phyloP scores from a whole-genome alignment of 176 grass and related monocot species.

The Triticum turgidum region DNA sequence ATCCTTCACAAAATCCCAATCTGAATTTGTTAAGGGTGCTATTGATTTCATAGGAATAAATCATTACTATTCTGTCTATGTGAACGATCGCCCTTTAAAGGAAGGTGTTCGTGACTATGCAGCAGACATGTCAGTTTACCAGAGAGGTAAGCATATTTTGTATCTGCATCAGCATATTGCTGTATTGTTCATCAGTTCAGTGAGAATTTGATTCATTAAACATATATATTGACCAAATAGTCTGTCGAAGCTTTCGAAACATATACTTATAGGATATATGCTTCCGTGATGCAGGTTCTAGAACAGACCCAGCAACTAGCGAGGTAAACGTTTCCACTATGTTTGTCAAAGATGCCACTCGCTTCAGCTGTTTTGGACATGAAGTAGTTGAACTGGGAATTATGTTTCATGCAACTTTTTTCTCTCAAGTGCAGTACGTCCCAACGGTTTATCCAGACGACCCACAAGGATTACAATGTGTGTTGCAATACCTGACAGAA shows the following conservation, averaged over 20 bases:
- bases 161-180: background rate
- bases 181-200: background rate
- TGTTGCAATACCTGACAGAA: too few species aligned
- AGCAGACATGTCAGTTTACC: slow-evolving; percentile 23
- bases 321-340: slow-evolving; percentile 27
- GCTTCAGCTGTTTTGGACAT: slow-evolving; percentile 4
- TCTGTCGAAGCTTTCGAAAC: background rate
- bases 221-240: background rate
- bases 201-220: background rate
- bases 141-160: slow-evolving; percentile 19
- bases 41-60: slow-evolving; percentile 64
- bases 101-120: slow-evolving; percentile 23
- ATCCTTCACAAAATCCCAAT: slow-evolving; percentile 36
- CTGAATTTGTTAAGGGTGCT: slow-evolving; percentile 30
- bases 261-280: background rate
- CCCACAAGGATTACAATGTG: too few species aligned
- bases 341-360: background rate
- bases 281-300: slow-evolving; percentile 32
- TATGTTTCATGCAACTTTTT: background rate
- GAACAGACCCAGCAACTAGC: slow-evolving; percentile 31
- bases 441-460: too few species aligned
- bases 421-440: background rate
- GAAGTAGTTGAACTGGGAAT: background rate
- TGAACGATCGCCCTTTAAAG: slow-evolving; percentile 39
- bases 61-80: slow-evolving; percentile 53